Evolutionary conservation across 306 rosid species (phyloP).

Genomic region (Ochetophila trinervis): DNA sequence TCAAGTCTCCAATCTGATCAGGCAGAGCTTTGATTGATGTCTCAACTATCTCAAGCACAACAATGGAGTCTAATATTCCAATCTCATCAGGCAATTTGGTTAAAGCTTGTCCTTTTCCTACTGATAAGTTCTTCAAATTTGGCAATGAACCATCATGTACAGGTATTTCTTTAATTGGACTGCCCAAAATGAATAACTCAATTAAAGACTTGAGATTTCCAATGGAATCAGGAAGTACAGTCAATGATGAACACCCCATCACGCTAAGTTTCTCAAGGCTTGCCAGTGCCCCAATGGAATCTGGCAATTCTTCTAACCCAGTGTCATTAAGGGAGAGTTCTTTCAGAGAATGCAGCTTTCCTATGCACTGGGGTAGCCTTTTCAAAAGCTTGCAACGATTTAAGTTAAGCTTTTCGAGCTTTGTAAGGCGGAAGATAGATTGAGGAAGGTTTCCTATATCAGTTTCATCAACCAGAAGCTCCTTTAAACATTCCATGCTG

Average conservation of each 20-base stretch:
- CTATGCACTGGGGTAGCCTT: slow-evolving; percentile 46
- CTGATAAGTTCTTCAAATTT: slow-evolving; percentile 31
- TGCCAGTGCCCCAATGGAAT: slow-evolving; percentile 43
- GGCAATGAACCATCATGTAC: slow-evolving; percentile 45
- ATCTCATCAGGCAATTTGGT: slow-evolving; percentile 41
- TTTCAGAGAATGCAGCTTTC: slow-evolving; percentile 43
- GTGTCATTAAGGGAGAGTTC: slow-evolving; percentile 38
- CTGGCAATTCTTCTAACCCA: slow-evolving; percentile 46
- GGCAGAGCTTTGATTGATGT: slow-evolving; percentile 52
- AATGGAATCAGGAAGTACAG: slow-evolving; percentile 44
- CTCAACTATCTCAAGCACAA: slow-evolving; percentile 44
- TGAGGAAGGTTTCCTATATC: slow-evolving; percentile 43
- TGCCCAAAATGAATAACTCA: slow-evolving; percentile 15
- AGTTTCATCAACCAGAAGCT: slow-evolving; percentile 38
- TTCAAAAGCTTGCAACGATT: slow-evolving; percentile 33
- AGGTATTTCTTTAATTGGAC: slow-evolving; percentile 50
- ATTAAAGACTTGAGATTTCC: slow-evolving; percentile 35
- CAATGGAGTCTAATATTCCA: slow-evolving; percentile 32
- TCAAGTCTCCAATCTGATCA: slow-evolving; percentile 49
- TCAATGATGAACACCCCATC: slow-evolving; percentile 43
- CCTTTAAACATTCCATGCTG: slow-evolving; percentile 41
- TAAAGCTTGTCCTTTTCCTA: slow-evolving; percentile 33
- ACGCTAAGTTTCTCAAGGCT: slow-evolving; percentile 55
- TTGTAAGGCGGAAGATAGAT: slow-evolving; percentile 40
- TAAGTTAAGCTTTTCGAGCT: slow-evolving; percentile 46